Conservation (phyloP, 176 grass and related monocot genomes). For the Eleusine coracana region DNA sequence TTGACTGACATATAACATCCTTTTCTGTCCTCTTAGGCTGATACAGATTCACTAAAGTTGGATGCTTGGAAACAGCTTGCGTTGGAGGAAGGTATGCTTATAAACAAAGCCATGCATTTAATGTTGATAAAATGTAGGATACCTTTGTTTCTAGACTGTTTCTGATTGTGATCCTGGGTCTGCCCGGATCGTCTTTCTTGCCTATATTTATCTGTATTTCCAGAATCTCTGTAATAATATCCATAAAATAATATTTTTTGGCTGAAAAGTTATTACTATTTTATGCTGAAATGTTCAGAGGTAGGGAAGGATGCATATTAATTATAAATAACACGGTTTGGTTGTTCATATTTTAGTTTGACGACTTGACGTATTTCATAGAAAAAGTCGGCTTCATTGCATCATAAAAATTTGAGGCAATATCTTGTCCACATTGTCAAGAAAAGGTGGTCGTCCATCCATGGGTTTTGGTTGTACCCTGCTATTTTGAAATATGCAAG, state of each 20-base stretch:
- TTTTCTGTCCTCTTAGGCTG: constrained; percentile 57
- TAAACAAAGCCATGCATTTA: constrained; percentile 4
- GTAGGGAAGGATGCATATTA: not conserved
- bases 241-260: not conserved
- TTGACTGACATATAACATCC: constrained; percentile 3
- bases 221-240: constrained; percentile 21
- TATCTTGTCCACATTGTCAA: constrained; percentile 2
- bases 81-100: constrained; percentile 76
- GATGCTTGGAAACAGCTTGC: constrained; percentile 98
- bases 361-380: not conserved
- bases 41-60: constrained; percentile 73
- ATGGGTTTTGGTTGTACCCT: not conserved
- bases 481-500: not conserved
- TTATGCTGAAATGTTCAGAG: not conserved
- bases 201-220: not conserved
- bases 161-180: not conserved
- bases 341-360: not conserved
- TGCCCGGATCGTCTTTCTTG: not conserved
- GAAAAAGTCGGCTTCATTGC: not conserved
- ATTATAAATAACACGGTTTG: not conserved
- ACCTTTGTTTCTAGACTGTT: not conserved
- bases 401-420: not conserved
- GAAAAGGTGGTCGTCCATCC: not conserved
- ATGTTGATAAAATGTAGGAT: constrained; percentile 14
- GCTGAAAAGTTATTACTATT: not conserved